Conservation (phyloP, 768 basidiomycete genomes). For the Suillus alpinus region DNA sequence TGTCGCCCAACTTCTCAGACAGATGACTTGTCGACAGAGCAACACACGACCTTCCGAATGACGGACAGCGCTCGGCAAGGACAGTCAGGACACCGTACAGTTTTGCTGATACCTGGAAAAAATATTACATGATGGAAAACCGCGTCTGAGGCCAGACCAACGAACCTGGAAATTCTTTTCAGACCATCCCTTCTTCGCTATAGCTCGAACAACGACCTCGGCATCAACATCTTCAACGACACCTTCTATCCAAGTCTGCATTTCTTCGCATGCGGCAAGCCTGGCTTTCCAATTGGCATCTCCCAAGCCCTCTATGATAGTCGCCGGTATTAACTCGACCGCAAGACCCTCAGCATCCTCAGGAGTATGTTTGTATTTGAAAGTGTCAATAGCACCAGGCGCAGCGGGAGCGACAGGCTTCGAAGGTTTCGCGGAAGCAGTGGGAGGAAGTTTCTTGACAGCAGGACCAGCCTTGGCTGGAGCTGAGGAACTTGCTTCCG, state of each 20-base stretch:
- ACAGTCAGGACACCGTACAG: constrained; percentile 73
- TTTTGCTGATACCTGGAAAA: constrained; percentile 79
- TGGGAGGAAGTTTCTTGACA: constrained; percentile 44
- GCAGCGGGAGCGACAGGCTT: constrained; percentile 51
- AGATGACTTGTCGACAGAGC: constrained; percentile 81
- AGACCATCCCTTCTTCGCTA: constrained; percentile 93
- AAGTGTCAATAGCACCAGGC: constrained; percentile 65
- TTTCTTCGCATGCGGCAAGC: constrained; percentile 81
- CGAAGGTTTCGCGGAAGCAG: constrained; percentile 37
- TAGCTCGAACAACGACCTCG: constrained; percentile 82
- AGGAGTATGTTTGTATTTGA: constrained; percentile 88
- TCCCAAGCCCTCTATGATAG: constrained; percentile 68
- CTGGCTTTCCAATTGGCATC: constrained; percentile 94
- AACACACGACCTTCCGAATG: constrained; percentile 81
- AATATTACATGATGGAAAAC: constrained; percentile 8
- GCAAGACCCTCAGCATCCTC: constrained; percentile 90
- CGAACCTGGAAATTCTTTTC: constrained; percentile 97
- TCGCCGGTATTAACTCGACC: constrained; percentile 65
- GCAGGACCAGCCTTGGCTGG: constrained; percentile 29
- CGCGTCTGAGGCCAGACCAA: not conserved
- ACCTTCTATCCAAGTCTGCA: constrained; percentile 79
- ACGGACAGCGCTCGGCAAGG: constrained; percentile 75
- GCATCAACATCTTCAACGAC: constrained; percentile 68
- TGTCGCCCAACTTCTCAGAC: constrained; percentile 91
- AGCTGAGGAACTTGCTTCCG: constrained; percentile 20